Evolutionary conservation across 495 filamentous ascomycete species (phyloP).

Genomic region (Corynascus novoguineensis): DNA sequence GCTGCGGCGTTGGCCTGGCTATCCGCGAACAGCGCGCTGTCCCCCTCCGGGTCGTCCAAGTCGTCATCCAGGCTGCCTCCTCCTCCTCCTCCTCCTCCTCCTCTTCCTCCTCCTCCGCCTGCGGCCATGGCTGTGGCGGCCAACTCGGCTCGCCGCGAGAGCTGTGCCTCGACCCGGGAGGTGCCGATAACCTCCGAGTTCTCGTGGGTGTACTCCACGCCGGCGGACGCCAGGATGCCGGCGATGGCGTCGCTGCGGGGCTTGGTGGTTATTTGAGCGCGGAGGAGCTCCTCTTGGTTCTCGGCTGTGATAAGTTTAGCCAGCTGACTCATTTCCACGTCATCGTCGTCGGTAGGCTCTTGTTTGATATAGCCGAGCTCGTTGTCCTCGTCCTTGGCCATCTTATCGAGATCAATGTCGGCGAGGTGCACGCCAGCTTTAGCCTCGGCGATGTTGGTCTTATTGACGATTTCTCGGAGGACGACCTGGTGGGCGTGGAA

Average conservation of each 20-base stretch:
- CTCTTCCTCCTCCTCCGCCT: slow-evolving; percentile 25
- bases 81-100: slow-evolving; percentile 24
- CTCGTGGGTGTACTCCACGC: slow-evolving; percentile 92
- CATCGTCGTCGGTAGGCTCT: slow-evolving; percentile 32
- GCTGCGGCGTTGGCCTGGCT: slow-evolving; percentile 22
- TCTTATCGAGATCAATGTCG: slow-evolving; percentile 62
- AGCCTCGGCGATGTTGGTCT: slow-evolving; percentile 93
- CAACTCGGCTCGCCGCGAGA: slow-evolving; percentile 70
- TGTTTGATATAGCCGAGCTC: slow-evolving; percentile 37
- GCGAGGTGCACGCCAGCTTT: slow-evolving; percentile 76
- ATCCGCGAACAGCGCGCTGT: slow-evolving; percentile 33
- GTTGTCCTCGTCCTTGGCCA: slow-evolving; percentile 50
- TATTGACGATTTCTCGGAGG: slow-evolving; percentile 89
- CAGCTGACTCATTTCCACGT: slow-evolving; percentile 66
- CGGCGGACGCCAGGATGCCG: slow-evolving; percentile 81
- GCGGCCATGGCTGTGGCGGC: slow-evolving; percentile 46
- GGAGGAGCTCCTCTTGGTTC: slow-evolving; percentile 33
- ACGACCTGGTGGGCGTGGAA: slow-evolving; percentile 76
- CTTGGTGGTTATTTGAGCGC: slow-evolving; percentile 21
- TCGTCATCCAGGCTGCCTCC: slow-evolving; percentile 23
- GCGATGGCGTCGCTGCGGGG: slow-evolving; percentile 69
- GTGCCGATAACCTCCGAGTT: slow-evolving; percentile 94
- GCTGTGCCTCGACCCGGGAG: slow-evolving; percentile 72
- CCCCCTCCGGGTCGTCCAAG: slow-evolving; percentile 1
- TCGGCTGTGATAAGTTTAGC: slow-evolving; percentile 62